Conservation (phyloP, 1,139 yeast species). For the Blastobotrys buckinghamii region DNA sequence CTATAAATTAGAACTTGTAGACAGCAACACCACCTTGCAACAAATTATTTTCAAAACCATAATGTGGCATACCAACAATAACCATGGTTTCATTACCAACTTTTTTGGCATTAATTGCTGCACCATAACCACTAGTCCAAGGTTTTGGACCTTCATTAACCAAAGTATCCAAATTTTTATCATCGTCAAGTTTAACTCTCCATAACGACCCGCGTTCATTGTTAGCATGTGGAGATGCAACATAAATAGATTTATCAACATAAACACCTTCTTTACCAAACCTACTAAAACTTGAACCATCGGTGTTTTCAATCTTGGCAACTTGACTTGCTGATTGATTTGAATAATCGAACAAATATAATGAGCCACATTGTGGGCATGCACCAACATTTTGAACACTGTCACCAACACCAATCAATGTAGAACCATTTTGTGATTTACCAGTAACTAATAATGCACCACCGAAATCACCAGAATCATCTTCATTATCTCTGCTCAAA, state of each 20-base stretch:
- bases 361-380: slow-evolving; percentile 37
- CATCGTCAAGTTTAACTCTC: slow-evolving; percentile 28
- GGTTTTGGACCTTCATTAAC: slow-evolving; percentile 28
- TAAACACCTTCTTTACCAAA: slow-evolving; percentile 35
- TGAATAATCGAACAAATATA: slow-evolving; percentile 22
- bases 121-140: slow-evolving; percentile 40
- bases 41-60: slow-evolving; percentile 31
- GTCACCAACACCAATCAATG: slow-evolving; percentile 27
- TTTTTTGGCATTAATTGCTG: slow-evolving; percentile 28
- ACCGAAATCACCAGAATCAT: slow-evolving; percentile 24
- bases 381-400: slow-evolving; percentile 18
- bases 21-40: slow-evolving; percentile 23
- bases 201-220: slow-evolving; percentile 43
- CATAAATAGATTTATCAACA: slow-evolving; percentile 27
- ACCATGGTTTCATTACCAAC: slow-evolving; percentile 25
- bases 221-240: slow-evolving; percentile 39
- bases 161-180: slow-evolving; percentile 14
- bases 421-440: slow-evolving; percentile 7
- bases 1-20: slow-evolving; percentile 13
- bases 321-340: slow-evolving; percentile 5
- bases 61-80: slow-evolving; percentile 44
- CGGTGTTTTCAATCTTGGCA: slow-evolving; percentile 7
- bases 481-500: slow-evolving; percentile 2
- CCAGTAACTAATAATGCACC: slow-evolving; percentile 25
- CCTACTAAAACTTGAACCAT: slow-evolving; percentile 22